Evolutionary conservation across 2,329 filamentous ascomycete genomes (phyloP), one percentile per base, ranked within the genome.

Genomic region (Aspergillus neotritici): DNA sequence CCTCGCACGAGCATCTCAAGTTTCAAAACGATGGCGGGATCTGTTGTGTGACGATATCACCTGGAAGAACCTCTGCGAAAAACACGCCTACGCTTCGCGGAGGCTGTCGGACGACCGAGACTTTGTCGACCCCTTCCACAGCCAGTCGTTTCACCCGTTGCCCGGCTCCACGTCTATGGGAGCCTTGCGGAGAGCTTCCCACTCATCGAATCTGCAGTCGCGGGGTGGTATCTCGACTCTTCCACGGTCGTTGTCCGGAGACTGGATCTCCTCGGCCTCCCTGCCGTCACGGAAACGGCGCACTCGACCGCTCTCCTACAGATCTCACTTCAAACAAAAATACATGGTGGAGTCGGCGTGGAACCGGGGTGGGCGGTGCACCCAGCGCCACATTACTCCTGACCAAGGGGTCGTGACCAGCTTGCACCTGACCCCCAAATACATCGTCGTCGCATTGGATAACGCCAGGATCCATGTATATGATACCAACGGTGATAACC

Each of bases 401-500:
- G 93, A 98, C 61, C 91, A 94, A 55, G 91, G 93, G 17, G 93
- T 98, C 2, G 93, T 98, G 13, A 98, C 93, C 1, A 97, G 90
- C 61, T 69, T 98, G 43, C 91, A 98, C 64, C 71, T 98, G 41
- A 98, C 93, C 0, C 78, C 87, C 29, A 94, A 94, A 64, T 97
- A 97, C 69, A 97, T 98, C 58, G 89, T 98, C 37, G 89, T 97
- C 51, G 93, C 93, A 38, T 78, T 98, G 50, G 93, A 98, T 72
- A 98, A 97, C 67, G 91, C 93, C 31, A 94, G 94, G 72, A 98
- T 98, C 35, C 93, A 98, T 66, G 90, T 98, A 17, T 98, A 97
- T 62, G 87, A 97, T 64, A 90, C 88, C 1, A 82, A 93, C 53
- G 93, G 93, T 29, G 83, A 89, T 55, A 82, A 88, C 51, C 83